Base-by-base conservation (phyloP, 1,284 basidiomycete species). In the Singerocomus rubriflavus region DNA sequence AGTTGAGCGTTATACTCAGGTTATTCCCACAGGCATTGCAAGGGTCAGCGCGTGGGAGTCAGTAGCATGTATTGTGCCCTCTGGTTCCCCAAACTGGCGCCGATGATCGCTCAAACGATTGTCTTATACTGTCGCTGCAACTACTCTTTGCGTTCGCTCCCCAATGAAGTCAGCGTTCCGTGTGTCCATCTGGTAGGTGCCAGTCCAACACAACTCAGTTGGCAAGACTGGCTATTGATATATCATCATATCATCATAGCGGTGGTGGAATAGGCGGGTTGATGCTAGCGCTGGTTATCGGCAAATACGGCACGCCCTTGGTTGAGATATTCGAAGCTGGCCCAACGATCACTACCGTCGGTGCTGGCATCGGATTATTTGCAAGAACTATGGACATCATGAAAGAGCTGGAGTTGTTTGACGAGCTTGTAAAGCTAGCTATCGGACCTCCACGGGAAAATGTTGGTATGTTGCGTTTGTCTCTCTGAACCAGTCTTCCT, bases 231-330 rank as follows among this genome's bases (percentile, higher is more conserved):
- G 10, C n/a, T 2, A 14, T 36, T 50, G 12, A 54, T 31, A 1
- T 40, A 21, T 21, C 4, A 21, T 21, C 21, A 21, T 21, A 21
- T 21, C 9, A 1, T 40, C 9, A 1, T 40, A 74, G 73, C 25
- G 73, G 73, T 6, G 72, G 66, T 12, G 73, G 73, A 3, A 67
- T 72, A 32, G 71, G 65, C 3, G 72, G 72, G 2, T 61, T 74
- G n/a, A 60, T 59, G 3, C 62, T 74, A 14, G 73, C 72, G 0
- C 54, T 68, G 30, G 56, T 66, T 2, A 58, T 74, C 11, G 64
- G 59, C 0, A 66, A 62, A 39, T 64, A 64, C 50, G 39, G 48
- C 31, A 14, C 27, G 0, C 54, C 55, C 17, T 52, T 53, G 1
- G 51, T 72, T 14, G 65, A 71, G 44, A 38, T 74, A 17, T 74